Conservation (phyloP, 495 filamentous ascomycete genomes). For the Penicillium tannophilum region DNA sequence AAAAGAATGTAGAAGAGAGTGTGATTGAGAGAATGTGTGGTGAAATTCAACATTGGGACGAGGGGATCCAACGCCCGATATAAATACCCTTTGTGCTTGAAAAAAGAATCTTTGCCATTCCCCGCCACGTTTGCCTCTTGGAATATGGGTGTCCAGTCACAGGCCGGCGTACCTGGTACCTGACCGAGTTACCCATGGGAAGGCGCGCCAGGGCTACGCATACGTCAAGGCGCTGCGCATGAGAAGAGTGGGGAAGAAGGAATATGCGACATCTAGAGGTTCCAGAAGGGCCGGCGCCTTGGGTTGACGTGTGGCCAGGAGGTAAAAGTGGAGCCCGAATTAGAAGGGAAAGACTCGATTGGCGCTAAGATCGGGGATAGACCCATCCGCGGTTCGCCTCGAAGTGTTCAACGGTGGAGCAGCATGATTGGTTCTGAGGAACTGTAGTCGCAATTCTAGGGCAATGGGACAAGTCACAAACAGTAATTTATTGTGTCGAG, state of each 20-base stretch:
- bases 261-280: slow-evolving; percentile 4
- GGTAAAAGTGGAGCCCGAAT: slow-evolving; percentile 11
- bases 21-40: slow-evolving; percentile 23
- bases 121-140: slow-evolving; percentile 21
- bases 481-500: too few species aligned
- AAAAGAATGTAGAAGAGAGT: slow-evolving; percentile 18
- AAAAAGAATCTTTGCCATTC: slow-evolving; percentile 15
- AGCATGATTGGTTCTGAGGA: not conserved
- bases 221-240: slow-evolving; percentile 5
- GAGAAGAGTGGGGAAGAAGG: slow-evolving; percentile 12
- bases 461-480: not conserved
- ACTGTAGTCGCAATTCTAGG: not conserved
- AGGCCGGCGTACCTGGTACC: slow-evolving; percentile 25
- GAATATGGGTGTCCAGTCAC: slow-evolving; percentile 13
- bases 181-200: slow-evolving; percentile 18
- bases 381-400: slow-evolving; percentile 1
- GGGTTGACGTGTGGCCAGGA: slow-evolving; percentile 19
- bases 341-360: not conserved
- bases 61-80: slow-evolving; percentile 5
- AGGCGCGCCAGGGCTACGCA: slow-evolving; percentile 3
- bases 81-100: slow-evolving; percentile 23
- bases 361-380: slow-evolving; percentile 3
- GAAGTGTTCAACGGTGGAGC: slow-evolving; percentile 1
- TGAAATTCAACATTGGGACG: slow-evolving; percentile 1
- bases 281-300: slow-evolving; percentile 25